Evolutionary conservation across 495 filamentous ascomycete species (phyloP).

Genomic region (Neurospora sp.): DNA sequence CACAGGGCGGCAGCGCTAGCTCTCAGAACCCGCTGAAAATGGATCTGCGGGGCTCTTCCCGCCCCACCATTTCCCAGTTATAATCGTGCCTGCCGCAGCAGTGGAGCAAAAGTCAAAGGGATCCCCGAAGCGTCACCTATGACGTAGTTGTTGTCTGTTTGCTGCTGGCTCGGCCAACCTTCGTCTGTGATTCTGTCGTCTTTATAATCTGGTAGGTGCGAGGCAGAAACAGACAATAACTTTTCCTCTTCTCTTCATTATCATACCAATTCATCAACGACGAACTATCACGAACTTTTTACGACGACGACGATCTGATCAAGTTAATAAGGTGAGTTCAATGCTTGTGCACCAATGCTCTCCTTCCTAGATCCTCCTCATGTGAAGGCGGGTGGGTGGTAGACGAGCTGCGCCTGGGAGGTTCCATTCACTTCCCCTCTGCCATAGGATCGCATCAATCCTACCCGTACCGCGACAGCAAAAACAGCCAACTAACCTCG

Average conservation of each 20-base stretch:
- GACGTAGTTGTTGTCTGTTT: slow-evolving; percentile 11
- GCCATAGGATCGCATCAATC: neutral
- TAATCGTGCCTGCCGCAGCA: neutral
- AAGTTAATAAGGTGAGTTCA: neutral
- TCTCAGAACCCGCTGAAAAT: neutral
- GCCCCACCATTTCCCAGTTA: neutral
- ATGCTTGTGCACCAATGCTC: neutral
- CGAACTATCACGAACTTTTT: neutral
- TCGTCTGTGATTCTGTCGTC: neutral
- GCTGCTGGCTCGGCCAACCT: neutral
- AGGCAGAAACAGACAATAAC: neutral
- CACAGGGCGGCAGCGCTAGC: neutral
- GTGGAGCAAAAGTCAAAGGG: neutral
- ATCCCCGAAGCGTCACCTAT: slow-evolving; percentile 14
- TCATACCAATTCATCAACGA: neutral
- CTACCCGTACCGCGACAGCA: neutral
- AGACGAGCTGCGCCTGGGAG: neutral
- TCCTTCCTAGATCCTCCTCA: neutral
- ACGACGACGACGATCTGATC: neutral
- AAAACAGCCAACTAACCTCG: neutral
- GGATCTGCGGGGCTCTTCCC: neutral
- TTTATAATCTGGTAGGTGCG: neutral
- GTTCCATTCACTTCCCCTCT: neutral
- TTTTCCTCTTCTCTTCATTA: neutral
- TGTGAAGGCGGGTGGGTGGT: neutral